A percentile compares a stretch with the other conserved stretches of the same genome.
phyloP scores from a whole-genome alignment of 768 basidiomycete species.

The Suillus americanus region DNA sequence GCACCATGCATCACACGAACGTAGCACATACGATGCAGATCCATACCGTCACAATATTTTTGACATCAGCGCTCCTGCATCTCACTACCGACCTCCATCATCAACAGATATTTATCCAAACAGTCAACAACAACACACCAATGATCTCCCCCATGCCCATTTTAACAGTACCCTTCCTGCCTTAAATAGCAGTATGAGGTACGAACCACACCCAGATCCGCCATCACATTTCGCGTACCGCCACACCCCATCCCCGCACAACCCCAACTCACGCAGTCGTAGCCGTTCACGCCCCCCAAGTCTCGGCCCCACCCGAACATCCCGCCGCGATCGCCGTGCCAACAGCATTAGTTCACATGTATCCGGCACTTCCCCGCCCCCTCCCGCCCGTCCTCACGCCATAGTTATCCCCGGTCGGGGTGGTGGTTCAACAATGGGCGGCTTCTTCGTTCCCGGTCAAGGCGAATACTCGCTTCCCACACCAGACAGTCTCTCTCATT shows the following conservation, averaged over 20 bases:
- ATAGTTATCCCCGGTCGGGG: slow-evolving; percentile 63
- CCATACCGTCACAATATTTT: slow-evolving; percentile 59
- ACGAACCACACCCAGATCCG: slow-evolving; percentile 43
- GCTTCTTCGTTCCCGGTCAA: slow-evolving; percentile 30
- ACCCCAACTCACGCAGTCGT: slow-evolving; percentile 43
- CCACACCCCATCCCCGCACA: slow-evolving; percentile 29
- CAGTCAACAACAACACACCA: slow-evolving; percentile 17
- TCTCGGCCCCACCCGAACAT: slow-evolving; percentile 55
- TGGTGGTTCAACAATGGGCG: slow-evolving; percentile 27
- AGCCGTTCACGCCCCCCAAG: slow-evolving; percentile 38
- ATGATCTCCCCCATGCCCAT: slow-evolving; percentile 32
- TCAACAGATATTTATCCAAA: slow-evolving; percentile 25
- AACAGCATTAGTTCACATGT: slow-evolving; percentile 59
- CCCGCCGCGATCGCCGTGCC: slow-evolving; percentile 53
- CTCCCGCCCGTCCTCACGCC: slow-evolving; percentile 51
- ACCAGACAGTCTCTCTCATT: slow-evolving; percentile 36
- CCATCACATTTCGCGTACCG: slow-evolving; percentile 23
- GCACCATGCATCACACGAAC: slow-evolving; percentile 37
- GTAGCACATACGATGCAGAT: slow-evolving; percentile 44
- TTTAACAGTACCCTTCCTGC: slow-evolving; percentile 54
- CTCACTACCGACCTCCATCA: slow-evolving; percentile 21
- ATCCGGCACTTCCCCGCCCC: slow-evolving; percentile 50
- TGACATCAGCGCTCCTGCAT: slow-evolving; percentile 53
- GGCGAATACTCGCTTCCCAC: slow-evolving; percentile 47
- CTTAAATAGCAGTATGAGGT: slow-evolving; percentile 52